Conservation (phyloP, 2,329 filamentous ascomycete genomes). For the Colletotrichum graminicola region DNA sequence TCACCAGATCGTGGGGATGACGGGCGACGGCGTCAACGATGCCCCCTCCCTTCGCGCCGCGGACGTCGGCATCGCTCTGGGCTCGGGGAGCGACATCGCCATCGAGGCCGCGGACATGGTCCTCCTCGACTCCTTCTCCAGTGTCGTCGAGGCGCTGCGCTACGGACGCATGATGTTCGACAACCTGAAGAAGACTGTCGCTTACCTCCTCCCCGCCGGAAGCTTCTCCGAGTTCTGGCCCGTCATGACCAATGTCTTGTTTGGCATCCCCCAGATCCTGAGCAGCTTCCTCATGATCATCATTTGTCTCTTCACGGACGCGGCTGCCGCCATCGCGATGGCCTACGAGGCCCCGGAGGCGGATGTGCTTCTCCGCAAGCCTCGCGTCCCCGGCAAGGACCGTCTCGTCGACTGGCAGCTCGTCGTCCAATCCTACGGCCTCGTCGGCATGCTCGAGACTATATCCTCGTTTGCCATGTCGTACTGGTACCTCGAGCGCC, state of each 20-base stretch:
- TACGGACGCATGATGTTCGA: conserved; percentile 84
- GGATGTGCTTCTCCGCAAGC: conserved; percentile 77
- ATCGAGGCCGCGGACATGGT: conserved; percentile 87
- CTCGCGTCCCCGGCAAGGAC: conserved; percentile 76
- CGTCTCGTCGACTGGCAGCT: conserved; percentile 80
- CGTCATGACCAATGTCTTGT: conserved; percentile 78
- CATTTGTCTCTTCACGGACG: conserved; percentile 82
- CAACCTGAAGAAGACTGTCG: conserved; percentile 81
- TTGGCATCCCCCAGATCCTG: conserved; percentile 79
- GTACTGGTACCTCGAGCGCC: conserved; percentile 73
- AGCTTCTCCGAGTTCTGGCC: conserved; percentile 83
- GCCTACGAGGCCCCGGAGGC: conserved; percentile 84
- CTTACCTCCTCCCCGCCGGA: conserved; percentile 78
- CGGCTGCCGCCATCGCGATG: conserved; percentile 77
- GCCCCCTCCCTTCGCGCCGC: conserved; percentile 83
- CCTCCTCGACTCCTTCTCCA: conserved; percentile 79
- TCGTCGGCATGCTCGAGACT: conserved; percentile 75
- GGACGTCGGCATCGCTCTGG: conserved; percentile 86
- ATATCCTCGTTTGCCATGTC: conserved; percentile 72
- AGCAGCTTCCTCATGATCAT: conserved; percentile 80
- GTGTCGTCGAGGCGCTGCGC: conserved; percentile 78
- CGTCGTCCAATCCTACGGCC: conserved; percentile 78
- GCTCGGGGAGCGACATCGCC: conserved; percentile 84
- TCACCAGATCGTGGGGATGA: conserved; percentile 81
- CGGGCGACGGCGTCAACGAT: conserved; percentile 90